These are phyloP conservation scores for Diaporthe batatas DNA, from an alignment of 2,329 filamentous ascomycete genomes.

Conservation along the genomic window DNA sequence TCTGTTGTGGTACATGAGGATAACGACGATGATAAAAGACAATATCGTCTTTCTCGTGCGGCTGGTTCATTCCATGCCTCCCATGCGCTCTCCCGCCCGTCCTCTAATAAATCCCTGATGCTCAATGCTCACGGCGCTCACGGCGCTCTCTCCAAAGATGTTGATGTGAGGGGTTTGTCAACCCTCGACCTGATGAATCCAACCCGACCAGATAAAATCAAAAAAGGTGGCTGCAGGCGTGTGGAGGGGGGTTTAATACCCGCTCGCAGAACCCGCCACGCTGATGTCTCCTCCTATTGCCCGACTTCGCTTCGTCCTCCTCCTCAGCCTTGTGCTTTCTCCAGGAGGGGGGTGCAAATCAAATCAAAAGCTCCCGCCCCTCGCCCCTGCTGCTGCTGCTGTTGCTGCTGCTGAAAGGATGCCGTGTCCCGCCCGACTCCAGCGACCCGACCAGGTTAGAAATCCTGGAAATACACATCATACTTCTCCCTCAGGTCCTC, in stretches of 20 bases:
- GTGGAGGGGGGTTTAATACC: neutral
- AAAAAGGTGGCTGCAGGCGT: neutral
- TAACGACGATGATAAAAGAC: neutral
- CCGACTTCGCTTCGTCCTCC: neutral
- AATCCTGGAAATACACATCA: constrained; percentile 79
- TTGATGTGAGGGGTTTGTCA: neutral
- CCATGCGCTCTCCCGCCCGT: neutral
- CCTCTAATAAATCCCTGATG: constrained; percentile 12
- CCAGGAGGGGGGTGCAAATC: too few species aligned
- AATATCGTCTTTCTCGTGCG: neutral
- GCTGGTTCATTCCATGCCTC: neutral
- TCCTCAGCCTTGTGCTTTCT: neutral
- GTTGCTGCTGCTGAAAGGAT: neutral
- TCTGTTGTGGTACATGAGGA: constrained; percentile 11
- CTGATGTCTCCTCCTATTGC: neutral
- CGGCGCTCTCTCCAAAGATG: neutral
- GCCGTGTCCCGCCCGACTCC: neutral
- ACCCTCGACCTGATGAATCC: neutral
- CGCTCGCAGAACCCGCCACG: neutral
- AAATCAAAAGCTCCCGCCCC: neutral
- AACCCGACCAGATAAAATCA: neutral
- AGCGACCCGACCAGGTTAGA: constrained; percentile 59
- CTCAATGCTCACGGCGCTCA: neutral
- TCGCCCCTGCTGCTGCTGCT: neutral
- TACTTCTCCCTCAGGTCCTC: constrained; percentile 77